Percentiles rank a stretch among this genome's conserved stretches.
Evolutionary conservation across 2,329 filamentous ascomycete genomes (phyloP).

Genomic region (Cladophialophora carrionii): DNA sequence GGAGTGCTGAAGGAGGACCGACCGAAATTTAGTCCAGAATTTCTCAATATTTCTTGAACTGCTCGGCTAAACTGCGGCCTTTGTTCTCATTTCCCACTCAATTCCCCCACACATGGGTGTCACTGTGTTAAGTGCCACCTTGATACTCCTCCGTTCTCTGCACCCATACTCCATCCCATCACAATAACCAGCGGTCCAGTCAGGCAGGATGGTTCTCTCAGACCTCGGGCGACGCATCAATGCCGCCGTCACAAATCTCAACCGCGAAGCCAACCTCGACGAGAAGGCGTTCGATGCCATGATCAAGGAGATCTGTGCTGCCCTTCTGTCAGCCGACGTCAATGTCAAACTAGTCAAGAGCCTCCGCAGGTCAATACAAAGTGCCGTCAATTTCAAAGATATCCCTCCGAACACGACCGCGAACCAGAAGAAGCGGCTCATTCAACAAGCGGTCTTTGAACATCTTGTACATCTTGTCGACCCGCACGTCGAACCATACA

Average conservation of each 20-base stretch:
- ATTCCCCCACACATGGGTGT: conserved; percentile 10
- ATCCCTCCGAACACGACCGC: conserved; percentile 82
- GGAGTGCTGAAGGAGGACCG: background rate
- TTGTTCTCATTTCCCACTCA: background rate
- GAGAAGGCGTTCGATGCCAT: conserved; percentile 99
- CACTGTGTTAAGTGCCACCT: background rate
- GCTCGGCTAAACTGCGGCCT: conserved; percentile 29
- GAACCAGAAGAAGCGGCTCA: conserved; percentile 82
- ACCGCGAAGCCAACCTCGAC: conserved; percentile 87
- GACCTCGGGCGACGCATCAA: conserved; percentile 98
- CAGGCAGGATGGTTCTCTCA: conserved; percentile 84
- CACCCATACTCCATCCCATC: background rate
- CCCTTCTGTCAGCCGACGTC: conserved; percentile 94
- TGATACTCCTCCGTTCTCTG: background rate
- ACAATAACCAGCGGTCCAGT: background rate
- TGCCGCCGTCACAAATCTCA: conserved; percentile 90
- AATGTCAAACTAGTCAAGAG: conserved; percentile 91
- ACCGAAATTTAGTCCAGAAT: conserved; percentile 23
- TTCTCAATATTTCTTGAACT: conserved; percentile 30
- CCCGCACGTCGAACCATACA: conserved; percentile 92
- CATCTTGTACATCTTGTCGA: conserved; percentile 95
- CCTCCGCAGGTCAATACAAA: conserved; percentile 89
- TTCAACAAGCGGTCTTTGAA: conserved; percentile 97
- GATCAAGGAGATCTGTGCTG: conserved; percentile 97
- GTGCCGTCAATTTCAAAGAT: conserved; percentile 91